A percentile compares a stretch with the other conserved stretches of the same genome.
phyloP scores from a whole-genome alignment of 169 alveolate genomes.

The Cryptosporidium ubiquitum region DNA sequence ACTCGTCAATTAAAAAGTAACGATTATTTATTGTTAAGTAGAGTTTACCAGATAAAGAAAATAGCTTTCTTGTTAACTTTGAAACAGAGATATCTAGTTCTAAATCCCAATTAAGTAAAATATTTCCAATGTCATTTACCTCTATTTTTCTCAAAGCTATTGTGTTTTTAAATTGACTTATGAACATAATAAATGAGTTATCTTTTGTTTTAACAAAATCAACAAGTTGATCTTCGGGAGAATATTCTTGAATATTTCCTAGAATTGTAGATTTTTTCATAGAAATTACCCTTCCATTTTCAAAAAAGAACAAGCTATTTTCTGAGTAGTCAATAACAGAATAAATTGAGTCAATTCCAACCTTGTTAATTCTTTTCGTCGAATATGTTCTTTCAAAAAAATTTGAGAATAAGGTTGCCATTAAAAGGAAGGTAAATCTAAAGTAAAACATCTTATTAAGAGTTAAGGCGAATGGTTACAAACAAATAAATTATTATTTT shows the following conservation, averaged over 20 bases:
- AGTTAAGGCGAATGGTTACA: neutral
- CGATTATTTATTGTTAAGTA: neutral
- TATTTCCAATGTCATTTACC: neutral
- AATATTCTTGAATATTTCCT: slow-evolving; percentile 28
- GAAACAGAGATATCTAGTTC: neutral
- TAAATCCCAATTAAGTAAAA: slow-evolving; percentile 8
- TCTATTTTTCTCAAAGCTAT: slow-evolving; percentile 7
- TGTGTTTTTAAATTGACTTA: neutral
- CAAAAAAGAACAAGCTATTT: slow-evolving; percentile 9
- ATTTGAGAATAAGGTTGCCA: neutral
- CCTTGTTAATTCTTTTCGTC: neutral
- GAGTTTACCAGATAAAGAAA: neutral
- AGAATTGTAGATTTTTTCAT: neutral
- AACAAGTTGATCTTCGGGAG: slow-evolving; percentile 12
- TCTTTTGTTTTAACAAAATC: neutral
- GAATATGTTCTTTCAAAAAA: neutral
- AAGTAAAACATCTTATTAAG: neutral
- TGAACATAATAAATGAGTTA: neutral
- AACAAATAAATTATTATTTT: neutral
- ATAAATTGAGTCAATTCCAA: slow-evolving; percentile 38
- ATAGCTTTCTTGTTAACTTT: neutral
- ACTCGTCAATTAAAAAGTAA: slow-evolving; percentile 7
- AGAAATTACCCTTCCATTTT: slow-evolving; percentile 45
- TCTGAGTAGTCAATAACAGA: slow-evolving; percentile 17
- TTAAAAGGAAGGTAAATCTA: neutral